Conservation (phyloP, 75 land plant genomes). For the Pinus taeda region DNA sequence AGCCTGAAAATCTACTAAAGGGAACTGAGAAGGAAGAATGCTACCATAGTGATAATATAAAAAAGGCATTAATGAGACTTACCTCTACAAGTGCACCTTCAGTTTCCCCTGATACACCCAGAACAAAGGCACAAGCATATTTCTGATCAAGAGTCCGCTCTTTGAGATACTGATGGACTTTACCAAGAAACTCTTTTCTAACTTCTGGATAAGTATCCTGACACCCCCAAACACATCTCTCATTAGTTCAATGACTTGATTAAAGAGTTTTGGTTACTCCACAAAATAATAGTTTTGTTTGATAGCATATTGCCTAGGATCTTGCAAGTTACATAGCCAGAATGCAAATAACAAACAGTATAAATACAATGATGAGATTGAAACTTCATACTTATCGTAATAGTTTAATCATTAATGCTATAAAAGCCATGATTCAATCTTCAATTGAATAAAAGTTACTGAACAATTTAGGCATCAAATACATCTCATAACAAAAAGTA, state of each 20-base stretch:
- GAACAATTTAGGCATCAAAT: background rate
- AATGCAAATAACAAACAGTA: background rate
- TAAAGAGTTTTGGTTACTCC: background rate
- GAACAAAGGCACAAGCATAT: conserved; percentile 84
- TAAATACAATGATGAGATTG: background rate
- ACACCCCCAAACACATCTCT: background rate
- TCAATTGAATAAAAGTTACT: background rate
- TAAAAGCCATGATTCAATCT: background rate
- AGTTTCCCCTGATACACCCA: conserved; percentile 30
- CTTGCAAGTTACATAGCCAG: background rate
- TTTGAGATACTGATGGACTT: conserved; percentile 82
- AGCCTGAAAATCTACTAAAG: background rate
- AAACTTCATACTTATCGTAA: background rate
- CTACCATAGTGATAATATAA: background rate
- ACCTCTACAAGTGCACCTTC: conserved; percentile 58
- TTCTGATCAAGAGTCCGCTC: conserved; percentile 70
- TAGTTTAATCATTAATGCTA: background rate
- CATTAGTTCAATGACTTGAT: conserved; percentile 10
- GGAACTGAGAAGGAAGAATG: background rate
- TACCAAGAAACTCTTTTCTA: conserved; percentile 61
- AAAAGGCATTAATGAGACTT: background rate
- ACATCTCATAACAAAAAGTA: background rate
- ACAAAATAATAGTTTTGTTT: background rate
- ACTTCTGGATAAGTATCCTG: conserved; percentile 63
- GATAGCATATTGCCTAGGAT: background rate